Evolutionary conservation across 495 filamentous ascomycete species (phyloP).

Genomic region (Tuber melanosporum): DNA sequence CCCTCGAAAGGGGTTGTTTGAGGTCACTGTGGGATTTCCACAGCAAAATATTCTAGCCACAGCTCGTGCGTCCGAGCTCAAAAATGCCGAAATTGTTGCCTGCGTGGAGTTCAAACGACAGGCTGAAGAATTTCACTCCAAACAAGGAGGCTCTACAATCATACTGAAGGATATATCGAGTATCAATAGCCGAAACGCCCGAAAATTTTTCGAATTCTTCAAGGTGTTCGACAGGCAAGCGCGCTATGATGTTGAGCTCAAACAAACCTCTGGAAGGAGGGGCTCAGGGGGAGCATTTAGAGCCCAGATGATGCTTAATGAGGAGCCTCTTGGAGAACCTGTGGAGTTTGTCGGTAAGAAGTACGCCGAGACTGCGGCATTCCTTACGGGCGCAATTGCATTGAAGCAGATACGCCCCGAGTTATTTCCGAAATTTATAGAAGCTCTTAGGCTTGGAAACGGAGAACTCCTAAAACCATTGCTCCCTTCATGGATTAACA

Average conservation of each 20-base stretch:
- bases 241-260: constrained; percentile 39
- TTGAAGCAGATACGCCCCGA: constrained; percentile 43
- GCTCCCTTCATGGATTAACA: constrained; percentile 37
- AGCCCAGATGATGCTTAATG: constrained; percentile 44
- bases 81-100: constrained; percentile 44
- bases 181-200: constrained; percentile 45
- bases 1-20: constrained; percentile 25
- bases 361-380: constrained; percentile 44
- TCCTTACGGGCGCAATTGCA: constrained; percentile 46
- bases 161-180: constrained; percentile 43
- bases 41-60: constrained; percentile 46
- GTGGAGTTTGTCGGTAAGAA: constrained; percentile 45
- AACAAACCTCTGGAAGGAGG: constrained; percentile 20
- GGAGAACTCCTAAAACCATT: constrained; percentile 46
- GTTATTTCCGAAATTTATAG: constrained; percentile 44
- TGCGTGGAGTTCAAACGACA: constrained; percentile 45
- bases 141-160: constrained; percentile 43
- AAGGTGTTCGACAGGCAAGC: constrained; percentile 38
- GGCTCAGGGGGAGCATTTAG: constrained; percentile 11
- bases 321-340: constrained; percentile 38
- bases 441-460: constrained; percentile 43
- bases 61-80: constrained; percentile 35
- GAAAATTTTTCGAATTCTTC: constrained; percentile 47
- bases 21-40: constrained; percentile 45
- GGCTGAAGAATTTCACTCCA: constrained; percentile 46